Conservation (phyloP, 75 land plant genomes). For the Pinus taeda region DNA sequence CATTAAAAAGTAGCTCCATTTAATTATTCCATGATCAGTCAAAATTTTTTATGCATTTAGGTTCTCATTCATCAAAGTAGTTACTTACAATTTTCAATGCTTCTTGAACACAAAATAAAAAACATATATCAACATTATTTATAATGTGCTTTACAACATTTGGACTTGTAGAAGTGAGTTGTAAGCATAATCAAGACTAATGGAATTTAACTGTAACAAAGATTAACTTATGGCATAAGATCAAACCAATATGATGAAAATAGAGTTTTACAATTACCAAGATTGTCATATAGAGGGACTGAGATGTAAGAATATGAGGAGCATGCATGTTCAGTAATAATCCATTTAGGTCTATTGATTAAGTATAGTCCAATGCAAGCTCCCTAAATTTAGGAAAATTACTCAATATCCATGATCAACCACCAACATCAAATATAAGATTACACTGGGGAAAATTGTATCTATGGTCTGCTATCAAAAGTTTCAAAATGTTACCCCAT, state of each 20-base stretch:
- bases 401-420: neutral
- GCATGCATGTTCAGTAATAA: slow-evolving; percentile 93
- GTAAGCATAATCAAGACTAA: neutral
- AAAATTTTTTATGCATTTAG: too few species aligned
- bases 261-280: slow-evolving; percentile 52
- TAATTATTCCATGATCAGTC: too few species aligned
- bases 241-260: neutral
- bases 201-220: neutral
- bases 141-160: slow-evolving; percentile 92
- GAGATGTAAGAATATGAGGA: slow-evolving; percentile 90
- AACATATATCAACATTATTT: slow-evolving; percentile 74
- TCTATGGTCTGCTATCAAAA: too few species aligned
- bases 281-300: slow-evolving; percentile 96
- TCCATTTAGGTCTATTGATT: slow-evolving; percentile 97
- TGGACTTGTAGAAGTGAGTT: slow-evolving; percentile 61
- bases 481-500: too few species aligned
- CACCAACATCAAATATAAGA: neutral
- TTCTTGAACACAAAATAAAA: slow-evolving; percentile 89
- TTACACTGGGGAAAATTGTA: neutral
- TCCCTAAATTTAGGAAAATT: slow-evolving; percentile 46
- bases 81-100: slow-evolving; percentile 72
- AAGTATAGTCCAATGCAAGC: slow-evolving; percentile 83
- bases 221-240: neutral
- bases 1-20: neutral
- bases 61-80: neutral